Evolutionary conservation across 169 alveolate genomes (phyloP).

Genomic region (Babesia bovis): DNA sequence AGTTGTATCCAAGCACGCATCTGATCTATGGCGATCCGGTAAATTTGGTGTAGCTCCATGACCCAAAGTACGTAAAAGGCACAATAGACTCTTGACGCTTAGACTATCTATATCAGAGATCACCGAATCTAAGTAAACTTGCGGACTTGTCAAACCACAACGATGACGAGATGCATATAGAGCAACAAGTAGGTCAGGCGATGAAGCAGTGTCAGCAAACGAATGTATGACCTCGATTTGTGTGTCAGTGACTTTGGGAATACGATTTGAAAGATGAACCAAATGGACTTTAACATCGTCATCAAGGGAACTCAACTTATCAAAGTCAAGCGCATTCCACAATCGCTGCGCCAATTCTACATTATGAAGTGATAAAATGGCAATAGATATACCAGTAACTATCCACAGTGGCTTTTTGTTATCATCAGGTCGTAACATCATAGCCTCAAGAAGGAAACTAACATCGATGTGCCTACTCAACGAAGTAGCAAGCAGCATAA

Average conservation of each 20-base stretch:
- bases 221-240: not conserved
- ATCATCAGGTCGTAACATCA: not conserved
- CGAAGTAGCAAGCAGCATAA: conserved; percentile 47
- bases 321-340: conserved; percentile 29
- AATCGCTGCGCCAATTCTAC: conserved; percentile 30
- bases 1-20: not conserved
- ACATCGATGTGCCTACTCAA: conserved; percentile 36
- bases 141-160: not conserved
- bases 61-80: conserved; percentile 2
- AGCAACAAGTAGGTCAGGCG: conserved; percentile 27
- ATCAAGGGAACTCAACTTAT: not conserved
- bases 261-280: not conserved
- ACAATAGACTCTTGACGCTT: conserved; percentile 1
- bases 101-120: not conserved
- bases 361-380: conserved; percentile 6
- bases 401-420: conserved; percentile 12
- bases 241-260: not conserved
- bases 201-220: not conserved
- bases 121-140: not conserved
- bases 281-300: conserved; percentile 19
- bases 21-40: not conserved
- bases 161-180: conserved; percentile 18
- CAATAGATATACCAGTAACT: conserved; percentile 11
- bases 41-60: not conserved
- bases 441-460: conserved; percentile 2